Evolutionary conservation across 1,139 yeast species (phyloP), one percentile per base, ranked within the genome.

Genomic region (Lodderomyces orthopsilosis): DNA sequence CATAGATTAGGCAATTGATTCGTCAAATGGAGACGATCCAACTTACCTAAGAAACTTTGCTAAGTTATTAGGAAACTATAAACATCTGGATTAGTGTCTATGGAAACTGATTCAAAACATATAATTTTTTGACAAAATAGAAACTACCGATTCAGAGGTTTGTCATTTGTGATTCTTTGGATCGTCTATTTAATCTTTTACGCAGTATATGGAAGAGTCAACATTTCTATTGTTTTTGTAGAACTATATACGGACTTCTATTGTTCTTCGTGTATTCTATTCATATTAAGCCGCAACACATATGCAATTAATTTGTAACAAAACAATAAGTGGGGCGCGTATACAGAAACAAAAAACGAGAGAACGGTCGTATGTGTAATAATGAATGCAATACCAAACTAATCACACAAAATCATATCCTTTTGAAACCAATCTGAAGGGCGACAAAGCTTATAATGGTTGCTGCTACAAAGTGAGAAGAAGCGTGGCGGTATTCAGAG

Each of bases 261-360:
- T 12, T 9, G n/a, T 24, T 24, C 27, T 9, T 10, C n/a, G n/a
- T n/a, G n/a, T n/a, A n/a, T n/a, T n/a, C n/a, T n/a, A n/a, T n/a
- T n/a, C n/a, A n/a, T n/a, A n/a, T 24, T 24, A 24, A 14, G 10
- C 17, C 19, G 34, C 34, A 2, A 8, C 34, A 10, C 34, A 30
- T 30, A 30, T 30, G 34, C 34, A 30, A 30, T 19, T 30, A 15
- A 30, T 30, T 30, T 30, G 34, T 15, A 30, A 30, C 19, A 15
- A 30, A 15, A 30, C 34, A 30, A 30, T 15, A 30, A n/a, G n/a
- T n/a, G n/a, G n/a, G n/a, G n/a, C n/a, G n/a, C n/a, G n/a, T n/a
- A n/a, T n/a, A n/a, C n/a, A n/a, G n/a, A n/a, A n/a, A n/a, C n/a
- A n/a, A 15, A 15, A 7, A 8, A 17, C 19, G 12, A 30, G 34